These are phyloP conservation scores for Thalassia testudinum DNA, from an alignment of 116 monocot species.

Conservation along the genomic window DNA sequence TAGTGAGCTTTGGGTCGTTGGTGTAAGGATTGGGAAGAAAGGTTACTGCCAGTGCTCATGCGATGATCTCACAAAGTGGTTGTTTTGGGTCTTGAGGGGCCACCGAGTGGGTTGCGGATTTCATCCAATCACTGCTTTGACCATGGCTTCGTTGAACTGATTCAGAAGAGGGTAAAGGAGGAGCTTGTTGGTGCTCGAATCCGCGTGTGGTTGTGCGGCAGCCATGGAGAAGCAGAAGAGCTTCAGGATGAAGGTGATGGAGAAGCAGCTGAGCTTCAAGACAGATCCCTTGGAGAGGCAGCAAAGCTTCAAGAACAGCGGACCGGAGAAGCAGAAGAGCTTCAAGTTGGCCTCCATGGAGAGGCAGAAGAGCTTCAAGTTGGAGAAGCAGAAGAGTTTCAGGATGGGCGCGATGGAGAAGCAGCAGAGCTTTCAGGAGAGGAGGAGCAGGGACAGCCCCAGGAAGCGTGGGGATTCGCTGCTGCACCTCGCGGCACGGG, in stretches of 20 bases:
- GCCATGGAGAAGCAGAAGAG: constrained; percentile 45
- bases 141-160: no score
- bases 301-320: constrained; percentile 11
- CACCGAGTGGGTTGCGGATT: no score
- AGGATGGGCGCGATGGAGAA: constrained; percentile 7
- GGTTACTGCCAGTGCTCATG: no score
- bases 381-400: constrained; percentile 58
- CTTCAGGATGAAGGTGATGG: constrained; percentile 12
- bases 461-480: constrained; percentile 62
- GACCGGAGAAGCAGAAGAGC: constrained; percentile 38
- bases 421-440: constrained; percentile 25
- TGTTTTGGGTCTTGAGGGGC: no score
- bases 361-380: constrained; percentile 40
- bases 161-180: constrained; percentile 16
- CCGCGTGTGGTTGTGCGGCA: no score
- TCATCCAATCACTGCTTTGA: no score
- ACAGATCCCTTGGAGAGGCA: constrained; percentile 16
- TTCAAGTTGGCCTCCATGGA: constrained; percentile 14
- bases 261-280: constrained; percentile 23
- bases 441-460: constrained; percentile 43
- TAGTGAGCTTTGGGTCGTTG: no score
- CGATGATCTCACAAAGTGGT: no score
- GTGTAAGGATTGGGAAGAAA: no score
- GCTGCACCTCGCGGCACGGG: constrained; percentile 67
- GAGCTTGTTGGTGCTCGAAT: constrained; percentile 13